phyloP scores from a whole-genome alignment of 1,284 basidiomycete species.

The Cryptococcus sp. region DNA sequence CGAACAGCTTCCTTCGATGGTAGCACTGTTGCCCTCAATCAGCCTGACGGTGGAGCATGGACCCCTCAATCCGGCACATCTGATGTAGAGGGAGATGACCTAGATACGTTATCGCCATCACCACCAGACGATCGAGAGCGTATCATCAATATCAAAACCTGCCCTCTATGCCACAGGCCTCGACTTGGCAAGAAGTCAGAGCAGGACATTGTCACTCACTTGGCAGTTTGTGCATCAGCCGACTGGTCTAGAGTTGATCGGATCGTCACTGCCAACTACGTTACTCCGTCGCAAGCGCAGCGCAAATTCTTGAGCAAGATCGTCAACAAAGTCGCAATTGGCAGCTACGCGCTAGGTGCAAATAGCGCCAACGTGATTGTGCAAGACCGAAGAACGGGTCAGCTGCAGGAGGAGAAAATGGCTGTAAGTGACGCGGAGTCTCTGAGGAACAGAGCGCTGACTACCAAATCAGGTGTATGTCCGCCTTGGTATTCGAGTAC shows the following conservation, averaged over 20 bases:
- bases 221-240: conserved; percentile 88
- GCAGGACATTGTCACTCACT: conserved; percentile 87
- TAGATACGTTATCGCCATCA: conserved; percentile 48
- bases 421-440: conserved; percentile 30
- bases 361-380: conserved; percentile 86
- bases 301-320: conserved; percentile 95
- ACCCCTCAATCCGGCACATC: conserved; percentile 20
- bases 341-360: conserved; percentile 88
- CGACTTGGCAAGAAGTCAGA: conserved; percentile 82
- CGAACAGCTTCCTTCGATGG: conserved; percentile 20
- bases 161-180: conserved; percentile 89
- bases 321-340: conserved; percentile 77
- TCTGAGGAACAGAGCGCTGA: background rate
- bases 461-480: conserved; percentile 80
- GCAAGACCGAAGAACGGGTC: conserved; percentile 85
- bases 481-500: conserved; percentile 80
- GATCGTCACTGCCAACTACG: conserved; percentile 91
- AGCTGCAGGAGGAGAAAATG: conserved; percentile 96
- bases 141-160: conserved; percentile 91
- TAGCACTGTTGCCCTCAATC: conserved; percentile 8
- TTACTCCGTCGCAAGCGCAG: conserved; percentile 92
- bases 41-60: conserved; percentile 6
- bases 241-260: conserved; percentile 88
- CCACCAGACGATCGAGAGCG: conserved; percentile 68
- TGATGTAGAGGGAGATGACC: conserved; percentile 47